phyloP scores from a whole-genome alignment of 2,329 filamentous ascomycete species.

The Dothideomycetes sp. region DNA sequence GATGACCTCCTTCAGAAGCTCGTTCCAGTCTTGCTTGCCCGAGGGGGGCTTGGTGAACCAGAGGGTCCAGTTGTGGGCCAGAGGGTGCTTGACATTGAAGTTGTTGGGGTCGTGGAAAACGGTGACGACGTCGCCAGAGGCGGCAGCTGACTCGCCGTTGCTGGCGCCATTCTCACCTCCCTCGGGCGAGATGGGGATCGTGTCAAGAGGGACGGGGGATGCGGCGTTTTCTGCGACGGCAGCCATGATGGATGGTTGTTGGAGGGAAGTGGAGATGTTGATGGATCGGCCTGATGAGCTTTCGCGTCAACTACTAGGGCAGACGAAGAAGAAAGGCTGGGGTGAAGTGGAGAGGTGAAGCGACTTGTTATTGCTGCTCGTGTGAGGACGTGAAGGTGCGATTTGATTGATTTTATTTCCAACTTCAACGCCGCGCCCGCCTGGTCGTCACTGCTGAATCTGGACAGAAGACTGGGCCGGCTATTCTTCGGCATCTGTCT shows the following conservation, averaged over 20 bases:
- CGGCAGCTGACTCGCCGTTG: conserved; percentile 24
- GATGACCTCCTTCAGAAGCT: conserved; percentile 95
- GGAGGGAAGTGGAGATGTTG: not conserved
- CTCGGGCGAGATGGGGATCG: conserved; percentile 44
- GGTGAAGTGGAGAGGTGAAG: not conserved
- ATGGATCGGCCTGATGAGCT: too few relatives aligned
- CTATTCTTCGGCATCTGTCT: too few relatives aligned
- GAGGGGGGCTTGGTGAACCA: conserved; percentile 99
- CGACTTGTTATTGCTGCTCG: not conserved
- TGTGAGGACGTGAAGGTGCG: too few relatives aligned
- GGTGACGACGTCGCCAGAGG: conserved; percentile 58
- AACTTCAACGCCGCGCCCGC: not conserved
- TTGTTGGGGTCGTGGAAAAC: conserved; percentile 98
- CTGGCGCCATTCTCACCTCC: conserved; percentile 35
- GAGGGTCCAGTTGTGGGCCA: conserved; percentile 95
- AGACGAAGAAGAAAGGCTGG: not conserved
- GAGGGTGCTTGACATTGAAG: conserved; percentile 97
- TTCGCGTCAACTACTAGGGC: not conserved
- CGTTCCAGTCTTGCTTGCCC: conserved; percentile 96
- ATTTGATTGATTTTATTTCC: too few relatives aligned
- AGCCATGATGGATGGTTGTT: conserved; percentile 17
- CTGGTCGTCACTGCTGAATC: not conserved
- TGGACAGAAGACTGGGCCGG: too few relatives aligned
- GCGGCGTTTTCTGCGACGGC: conserved; percentile 19
- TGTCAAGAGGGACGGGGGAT: conserved; percentile 42